phyloP scores from a whole-genome alignment of 2,329 filamentous ascomycete species.

The Blastomyces parvus region DNA sequence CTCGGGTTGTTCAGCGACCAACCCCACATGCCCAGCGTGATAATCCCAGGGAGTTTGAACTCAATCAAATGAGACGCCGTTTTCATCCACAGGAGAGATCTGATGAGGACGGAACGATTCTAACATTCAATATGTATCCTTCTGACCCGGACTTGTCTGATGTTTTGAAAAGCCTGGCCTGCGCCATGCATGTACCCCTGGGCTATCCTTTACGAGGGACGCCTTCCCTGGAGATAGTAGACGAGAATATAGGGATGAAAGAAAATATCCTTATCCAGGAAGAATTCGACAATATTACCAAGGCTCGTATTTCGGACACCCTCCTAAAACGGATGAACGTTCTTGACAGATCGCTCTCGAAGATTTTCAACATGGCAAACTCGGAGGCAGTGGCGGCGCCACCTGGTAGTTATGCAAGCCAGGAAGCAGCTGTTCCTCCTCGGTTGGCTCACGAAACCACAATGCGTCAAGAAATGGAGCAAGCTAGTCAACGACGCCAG shows the following conservation, averaged over 20 bases:
- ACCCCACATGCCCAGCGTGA: constrained; percentile 54
- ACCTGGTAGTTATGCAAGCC: neutral
- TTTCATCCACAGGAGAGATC: constrained; percentile 46
- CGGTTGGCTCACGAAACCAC: neutral
- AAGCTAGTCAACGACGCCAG: constrained; percentile 22
- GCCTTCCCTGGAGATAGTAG: constrained; percentile 55
- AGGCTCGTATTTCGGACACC: constrained; percentile 44
- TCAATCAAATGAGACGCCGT: constrained; percentile 61
- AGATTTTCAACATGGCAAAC: neutral
- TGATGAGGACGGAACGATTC: constrained; percentile 43
- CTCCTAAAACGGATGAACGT: constrained; percentile 58
- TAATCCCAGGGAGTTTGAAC: constrained; percentile 64
- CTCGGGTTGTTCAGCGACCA: constrained; percentile 48
- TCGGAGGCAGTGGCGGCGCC: neutral
- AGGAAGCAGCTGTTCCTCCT: neutral
- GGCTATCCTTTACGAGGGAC: constrained; percentile 49
- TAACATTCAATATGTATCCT: constrained; percentile 58
- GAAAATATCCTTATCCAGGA: constrained; percentile 68
- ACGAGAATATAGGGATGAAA: constrained; percentile 60
- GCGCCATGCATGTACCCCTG: constrained; percentile 55
- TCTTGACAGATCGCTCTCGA: constrained; percentile 56
- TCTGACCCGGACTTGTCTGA: constrained; percentile 81
- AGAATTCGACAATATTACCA: constrained; percentile 59
- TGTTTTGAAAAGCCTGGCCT: constrained; percentile 60
- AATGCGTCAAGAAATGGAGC: constrained; percentile 52